These are phyloP conservation scores for Sextonia rubra DNA, from an alignment of 164 flowering plant species.

Conservation along the genomic window DNA sequence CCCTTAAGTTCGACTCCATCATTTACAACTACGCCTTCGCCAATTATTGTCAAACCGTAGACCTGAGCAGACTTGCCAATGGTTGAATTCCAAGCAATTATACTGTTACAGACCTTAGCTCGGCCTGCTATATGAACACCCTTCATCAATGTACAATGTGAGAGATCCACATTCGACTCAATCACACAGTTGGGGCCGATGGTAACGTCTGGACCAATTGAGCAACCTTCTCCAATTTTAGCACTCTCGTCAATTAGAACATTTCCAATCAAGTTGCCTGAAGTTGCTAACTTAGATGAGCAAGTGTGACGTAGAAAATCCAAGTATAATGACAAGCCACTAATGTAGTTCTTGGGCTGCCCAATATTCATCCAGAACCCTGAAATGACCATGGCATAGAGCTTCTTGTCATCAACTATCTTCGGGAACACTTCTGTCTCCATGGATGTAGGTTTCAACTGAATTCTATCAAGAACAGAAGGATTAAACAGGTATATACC, in stretches of 20 bases:
- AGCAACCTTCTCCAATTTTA: conserved; percentile 23
- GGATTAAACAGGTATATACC: conserved; percentile 27
- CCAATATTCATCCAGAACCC: conserved; percentile 31
- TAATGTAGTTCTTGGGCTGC: conserved; percentile 24
- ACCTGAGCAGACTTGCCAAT: conserved; percentile 25
- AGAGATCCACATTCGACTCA: conserved; percentile 21
- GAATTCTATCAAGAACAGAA: conserved; percentile 16
- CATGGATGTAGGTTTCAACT: conserved; percentile 24
- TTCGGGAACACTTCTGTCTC: conserved; percentile 26
- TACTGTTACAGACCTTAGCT: conserved; percentile 21
- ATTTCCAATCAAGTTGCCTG: conserved; percentile 21
- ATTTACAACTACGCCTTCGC: conserved; percentile 21
- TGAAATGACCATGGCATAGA: conserved; percentile 24
- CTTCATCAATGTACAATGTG: conserved; percentile 24
- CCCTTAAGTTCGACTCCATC: conserved; percentile 27
- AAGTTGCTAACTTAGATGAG: conserved; percentile 18
- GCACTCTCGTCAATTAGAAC: conserved; percentile 23
- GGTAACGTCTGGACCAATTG: conserved; percentile 27
- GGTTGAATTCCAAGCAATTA: conserved; percentile 14
- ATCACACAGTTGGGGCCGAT: conserved; percentile 24
- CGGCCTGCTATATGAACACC: conserved; percentile 16
- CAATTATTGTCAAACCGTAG: conserved; percentile 24
- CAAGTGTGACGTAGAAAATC: conserved; percentile 16
- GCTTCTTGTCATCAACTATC: conserved; percentile 19
- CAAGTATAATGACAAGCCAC: conserved; percentile 20